Conservation (phyloP, 805 yeast genomes). For the Huiozyma sinensis region DNA sequence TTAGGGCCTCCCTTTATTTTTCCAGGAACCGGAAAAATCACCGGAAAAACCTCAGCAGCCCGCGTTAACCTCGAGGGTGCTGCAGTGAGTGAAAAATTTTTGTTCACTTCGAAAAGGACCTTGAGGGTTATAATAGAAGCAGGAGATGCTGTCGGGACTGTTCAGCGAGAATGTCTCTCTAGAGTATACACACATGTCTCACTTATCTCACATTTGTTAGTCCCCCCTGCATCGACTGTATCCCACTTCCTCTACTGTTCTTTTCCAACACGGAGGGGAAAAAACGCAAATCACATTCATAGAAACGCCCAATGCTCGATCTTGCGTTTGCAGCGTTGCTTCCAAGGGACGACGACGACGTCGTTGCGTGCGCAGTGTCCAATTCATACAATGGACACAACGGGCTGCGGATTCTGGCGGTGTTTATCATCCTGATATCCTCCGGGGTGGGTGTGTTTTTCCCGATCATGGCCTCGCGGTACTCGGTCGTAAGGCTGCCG, state of each 20-base stretch:
- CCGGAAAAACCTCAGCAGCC: not conserved
- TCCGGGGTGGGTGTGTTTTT: slow-evolving; percentile 51
- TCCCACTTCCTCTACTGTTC: not conserved
- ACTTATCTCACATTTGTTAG: too few relatives aligned
- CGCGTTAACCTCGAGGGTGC: slow-evolving; percentile 2
- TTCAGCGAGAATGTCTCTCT: too few relatives aligned
- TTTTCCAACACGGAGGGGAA: not conserved
- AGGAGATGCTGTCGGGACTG: too few relatives aligned
- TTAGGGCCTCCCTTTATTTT: too few relatives aligned
- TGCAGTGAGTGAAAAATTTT: not conserved
- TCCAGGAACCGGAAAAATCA: too few relatives aligned
- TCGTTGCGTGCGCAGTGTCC: slow-evolving; percentile 29
- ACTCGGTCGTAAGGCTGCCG: slow-evolving; percentile 48
- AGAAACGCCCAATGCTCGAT: not conserved
- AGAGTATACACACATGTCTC: too few relatives aligned
- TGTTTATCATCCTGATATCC: slow-evolving; percentile 51
- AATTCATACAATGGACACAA: slow-evolving; percentile 37
- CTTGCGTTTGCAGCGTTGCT: slow-evolving; percentile 1
- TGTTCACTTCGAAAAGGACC: too few relatives aligned
- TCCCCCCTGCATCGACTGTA: not conserved
- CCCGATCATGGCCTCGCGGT: slow-evolving; percentile 51
- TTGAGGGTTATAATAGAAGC: too few relatives aligned
- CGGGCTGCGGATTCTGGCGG: slow-evolving; percentile 42
- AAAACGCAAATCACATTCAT: not conserved
- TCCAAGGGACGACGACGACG: slow-evolving; percentile 10